Evolutionary conservation across 306 rosid genomes (phyloP), one percentile per base, ranked within the genome.

Genomic region (Vicia sativa): DNA sequence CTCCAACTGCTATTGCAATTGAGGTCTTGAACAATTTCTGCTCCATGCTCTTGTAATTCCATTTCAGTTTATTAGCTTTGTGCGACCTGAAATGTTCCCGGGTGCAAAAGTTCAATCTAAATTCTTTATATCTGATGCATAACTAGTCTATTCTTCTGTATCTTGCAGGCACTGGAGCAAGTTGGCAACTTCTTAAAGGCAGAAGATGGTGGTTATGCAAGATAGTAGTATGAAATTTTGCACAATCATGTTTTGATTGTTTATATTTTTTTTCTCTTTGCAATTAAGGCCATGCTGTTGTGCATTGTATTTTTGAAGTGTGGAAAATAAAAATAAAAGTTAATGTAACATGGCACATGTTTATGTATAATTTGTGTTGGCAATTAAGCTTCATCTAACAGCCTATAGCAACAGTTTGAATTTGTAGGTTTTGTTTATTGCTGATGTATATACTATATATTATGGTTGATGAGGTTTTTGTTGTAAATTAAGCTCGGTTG

Each of bases 1-100:
- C 99, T 1, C 99, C 99, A 39, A 65, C 78, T 18, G 86, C 72
- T 57, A 88, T 95, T 59, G 97, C 97, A 57, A 70, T 90, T 67
- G 99, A 90, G 99, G 99, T 90, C 68, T 66, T 39, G 41, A 81
- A 57, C 71, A 54, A 43, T 75, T 74, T 66, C 73, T 50, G 50
- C 65, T 71, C 49, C 60, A 15, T 46, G 45, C 70, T 62, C 69
- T 54, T 73, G 67, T 62, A 52, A 45, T 42, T 12, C 65, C n/a
- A 13, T 13, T 44, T 41, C 38, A 69, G 5, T 49, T 65, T 48
- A 26, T 43, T 21, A 19, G 46, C 14, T 57, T 39, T 23, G 38
- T 13, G 60, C 65, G 26, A 34, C 7, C 44, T 41, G 56, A 67
- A 61, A 50, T 19, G 9, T 63, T 72, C 28, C 26, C 16, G 21